These are phyloP conservation scores for Hygrophila difformis DNA, from an alignment of 257 asterid species.

Conservation along the genomic window DNA sequence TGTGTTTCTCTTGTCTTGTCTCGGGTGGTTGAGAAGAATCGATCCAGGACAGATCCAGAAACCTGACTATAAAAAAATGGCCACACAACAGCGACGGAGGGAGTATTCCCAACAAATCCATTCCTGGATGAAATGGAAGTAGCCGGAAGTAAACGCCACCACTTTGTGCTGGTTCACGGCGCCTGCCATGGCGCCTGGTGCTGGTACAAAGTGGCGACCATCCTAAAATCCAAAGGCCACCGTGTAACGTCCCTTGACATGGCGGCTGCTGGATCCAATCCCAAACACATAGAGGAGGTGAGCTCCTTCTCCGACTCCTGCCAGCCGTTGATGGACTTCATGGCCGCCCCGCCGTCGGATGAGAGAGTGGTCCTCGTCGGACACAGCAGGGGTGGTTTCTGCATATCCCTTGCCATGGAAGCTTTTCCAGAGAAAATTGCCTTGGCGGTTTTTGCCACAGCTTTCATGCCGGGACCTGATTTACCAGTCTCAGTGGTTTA, in stretches of 20 bases:
- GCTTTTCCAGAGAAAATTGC: slow-evolving; percentile 23
- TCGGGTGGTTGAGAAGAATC: too few relatives aligned
- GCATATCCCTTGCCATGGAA: slow-evolving; percentile 33
- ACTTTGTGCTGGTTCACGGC: slow-evolving; percentile 42
- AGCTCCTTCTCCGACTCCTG: slow-evolving; percentile 23
- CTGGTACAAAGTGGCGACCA: slow-evolving; percentile 36
- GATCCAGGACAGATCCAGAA: too few relatives aligned
- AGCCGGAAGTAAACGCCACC: slow-evolving; percentile 18
- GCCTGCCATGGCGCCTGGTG: slow-evolving; percentile 53
- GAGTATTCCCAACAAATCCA: too few relatives aligned
- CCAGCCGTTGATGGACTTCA: slow-evolving; percentile 28
- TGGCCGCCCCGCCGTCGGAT: slow-evolving; percentile 20
- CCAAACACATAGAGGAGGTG: slow-evolving; percentile 19
- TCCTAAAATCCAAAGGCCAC: slow-evolving; percentile 15
- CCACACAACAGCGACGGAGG: too few relatives aligned
- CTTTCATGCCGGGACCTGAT: slow-evolving; percentile 31
- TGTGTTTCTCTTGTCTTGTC: too few relatives aligned
- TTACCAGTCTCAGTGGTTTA: neutral
- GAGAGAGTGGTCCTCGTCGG: slow-evolving; percentile 34
- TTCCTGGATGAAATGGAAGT: too few relatives aligned
- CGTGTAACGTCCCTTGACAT: slow-evolving; percentile 40
- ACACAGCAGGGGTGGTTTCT: slow-evolving; percentile 37
- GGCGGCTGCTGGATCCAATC: slow-evolving; percentile 35
- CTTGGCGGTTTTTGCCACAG: slow-evolving; percentile 30
- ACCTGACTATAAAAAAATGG: too few relatives aligned